These are phyloP conservation scores for Nicotiana noctiflora DNA, from an alignment of 257 asterid genomes.

Conservation along the genomic window DNA sequence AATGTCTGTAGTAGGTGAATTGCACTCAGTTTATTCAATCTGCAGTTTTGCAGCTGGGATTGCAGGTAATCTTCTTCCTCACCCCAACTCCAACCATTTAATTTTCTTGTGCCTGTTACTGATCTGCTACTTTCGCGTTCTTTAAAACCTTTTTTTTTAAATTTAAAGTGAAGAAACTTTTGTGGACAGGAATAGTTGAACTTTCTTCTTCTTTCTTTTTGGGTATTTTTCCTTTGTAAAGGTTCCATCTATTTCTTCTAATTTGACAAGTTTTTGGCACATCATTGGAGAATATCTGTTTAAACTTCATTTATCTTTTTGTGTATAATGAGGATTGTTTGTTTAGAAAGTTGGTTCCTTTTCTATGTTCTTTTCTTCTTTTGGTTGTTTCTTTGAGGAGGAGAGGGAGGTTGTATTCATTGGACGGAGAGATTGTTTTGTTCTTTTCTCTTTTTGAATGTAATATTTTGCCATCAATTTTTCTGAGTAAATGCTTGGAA, in stretches of 20 bases:
- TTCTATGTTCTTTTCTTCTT: not conserved
- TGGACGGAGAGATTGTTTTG: not conserved
- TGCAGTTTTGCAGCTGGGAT: constrained; percentile 67
- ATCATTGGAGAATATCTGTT: not conserved
- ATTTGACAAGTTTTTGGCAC: not conserved
- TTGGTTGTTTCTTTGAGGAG: not conserved
- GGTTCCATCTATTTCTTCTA: not conserved
- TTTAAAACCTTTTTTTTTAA: not conserved
- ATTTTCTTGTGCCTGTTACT: not conserved
- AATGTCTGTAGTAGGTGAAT: constrained; percentile 18
- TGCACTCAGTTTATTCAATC: constrained; percentile 39
- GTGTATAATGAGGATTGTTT: not conserved
- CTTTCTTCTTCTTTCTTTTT: not conserved
- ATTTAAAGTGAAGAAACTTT: not conserved
- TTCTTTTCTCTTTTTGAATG: not conserved
- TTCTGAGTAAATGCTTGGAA: not conserved
- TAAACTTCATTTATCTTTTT: not conserved
- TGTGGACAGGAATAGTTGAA: not conserved
- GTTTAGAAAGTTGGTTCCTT: not conserved
- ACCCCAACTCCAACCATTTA: not conserved
- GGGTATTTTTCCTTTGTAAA: not conserved
- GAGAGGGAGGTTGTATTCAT: not conserved
- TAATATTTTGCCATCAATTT: not conserved
- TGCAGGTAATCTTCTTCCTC: constrained; percentile 38
- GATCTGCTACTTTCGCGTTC: not conserved